These are phyloP conservation scores for Pseudocercospora crystallina DNA, from an alignment of 2,329 filamentous ascomycete genomes.

Conservation along the genomic window DNA sequence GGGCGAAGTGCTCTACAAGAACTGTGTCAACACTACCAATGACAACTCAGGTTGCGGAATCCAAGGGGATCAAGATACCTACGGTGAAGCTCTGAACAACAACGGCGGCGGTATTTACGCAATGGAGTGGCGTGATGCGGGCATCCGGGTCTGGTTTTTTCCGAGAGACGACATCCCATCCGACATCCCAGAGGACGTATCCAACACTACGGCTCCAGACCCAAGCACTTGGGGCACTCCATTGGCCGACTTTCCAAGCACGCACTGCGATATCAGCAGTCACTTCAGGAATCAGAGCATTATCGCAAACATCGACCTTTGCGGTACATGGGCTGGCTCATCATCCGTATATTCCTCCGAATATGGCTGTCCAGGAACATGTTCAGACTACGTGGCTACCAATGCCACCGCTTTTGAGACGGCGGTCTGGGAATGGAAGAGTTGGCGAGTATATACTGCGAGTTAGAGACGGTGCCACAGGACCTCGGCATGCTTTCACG, in stretches of 20 bases:
- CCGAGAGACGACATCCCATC: conserved; percentile 31
- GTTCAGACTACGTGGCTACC: conserved; percentile 33
- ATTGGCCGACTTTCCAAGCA: conserved; percentile 61
- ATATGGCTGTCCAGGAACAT: conserved; percentile 32
- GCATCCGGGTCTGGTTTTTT: conserved; percentile 38
- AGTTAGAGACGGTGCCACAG: background rate
- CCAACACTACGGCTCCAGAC: conserved; percentile 50
- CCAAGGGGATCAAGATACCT: conserved; percentile 27
- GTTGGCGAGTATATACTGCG: conserved; percentile 36
- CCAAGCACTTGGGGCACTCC: conserved; percentile 63
- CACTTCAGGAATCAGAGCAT: conserved; percentile 39
- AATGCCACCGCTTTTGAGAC: conserved; percentile 34
- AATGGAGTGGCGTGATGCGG: conserved; percentile 33
- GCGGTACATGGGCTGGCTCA: conserved; percentile 38
- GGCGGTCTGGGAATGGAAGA: conserved; percentile 41
- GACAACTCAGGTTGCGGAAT: conserved; percentile 35
- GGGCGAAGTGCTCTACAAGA: conserved; percentile 27
- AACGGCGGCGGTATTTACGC: conserved; percentile 36
- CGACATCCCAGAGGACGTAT: conserved; percentile 40
- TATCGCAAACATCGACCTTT: conserved; percentile 40
- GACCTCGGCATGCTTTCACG: too few species aligned
- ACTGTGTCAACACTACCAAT: conserved; percentile 29
- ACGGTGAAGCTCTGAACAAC: conserved; percentile 32
- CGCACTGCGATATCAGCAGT: conserved; percentile 35
- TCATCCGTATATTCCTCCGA: conserved; percentile 29